Evolutionary conservation across 83 land plant genomes (phyloP).

Genomic region (Thuja plicata): DNA sequence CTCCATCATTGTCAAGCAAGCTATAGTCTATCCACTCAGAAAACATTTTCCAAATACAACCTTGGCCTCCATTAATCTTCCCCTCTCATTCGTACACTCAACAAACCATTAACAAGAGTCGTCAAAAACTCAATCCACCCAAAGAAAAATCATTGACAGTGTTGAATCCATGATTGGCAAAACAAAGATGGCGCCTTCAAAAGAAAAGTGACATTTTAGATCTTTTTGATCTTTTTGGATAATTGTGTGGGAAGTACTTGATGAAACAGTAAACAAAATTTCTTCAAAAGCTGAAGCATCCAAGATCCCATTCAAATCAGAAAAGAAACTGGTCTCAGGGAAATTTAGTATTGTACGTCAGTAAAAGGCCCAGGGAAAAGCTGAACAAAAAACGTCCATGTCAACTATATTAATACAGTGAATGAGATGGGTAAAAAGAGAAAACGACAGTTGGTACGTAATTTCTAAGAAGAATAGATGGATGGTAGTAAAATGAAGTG

Average conservation of each 20-base stretch:
- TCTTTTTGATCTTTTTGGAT: background rate
- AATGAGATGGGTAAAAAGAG: too few species aligned
- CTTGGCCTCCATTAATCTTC: background rate
- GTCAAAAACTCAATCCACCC: background rate
- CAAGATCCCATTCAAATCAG: background rate
- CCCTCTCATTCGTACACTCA: background rate
- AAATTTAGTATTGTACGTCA: too few species aligned
- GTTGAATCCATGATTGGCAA: background rate
- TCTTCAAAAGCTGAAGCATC: background rate
- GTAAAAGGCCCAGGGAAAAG: too few species aligned
- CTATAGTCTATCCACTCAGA: background rate
- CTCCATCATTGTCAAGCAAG: too few species aligned
- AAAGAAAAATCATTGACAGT: background rate
- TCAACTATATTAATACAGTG: too few species aligned
- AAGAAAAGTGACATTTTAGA: background rate
- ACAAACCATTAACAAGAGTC: background rate
- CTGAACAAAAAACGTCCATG: too few species aligned
- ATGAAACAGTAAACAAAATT: background rate
- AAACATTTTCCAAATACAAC: background rate
- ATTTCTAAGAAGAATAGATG: too few species aligned
- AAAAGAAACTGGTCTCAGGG: too few species aligned
- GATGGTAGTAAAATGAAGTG: background rate
- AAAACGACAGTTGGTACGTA: too few species aligned
- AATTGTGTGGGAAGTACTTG: background rate
- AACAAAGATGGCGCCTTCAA: background rate